Percentiles rank a stretch among this genome's conserved stretches.
Conservation (phyloP, 2,329 filamentous ascomycete species). For the Colletotrichum chrysophilum region DNA sequence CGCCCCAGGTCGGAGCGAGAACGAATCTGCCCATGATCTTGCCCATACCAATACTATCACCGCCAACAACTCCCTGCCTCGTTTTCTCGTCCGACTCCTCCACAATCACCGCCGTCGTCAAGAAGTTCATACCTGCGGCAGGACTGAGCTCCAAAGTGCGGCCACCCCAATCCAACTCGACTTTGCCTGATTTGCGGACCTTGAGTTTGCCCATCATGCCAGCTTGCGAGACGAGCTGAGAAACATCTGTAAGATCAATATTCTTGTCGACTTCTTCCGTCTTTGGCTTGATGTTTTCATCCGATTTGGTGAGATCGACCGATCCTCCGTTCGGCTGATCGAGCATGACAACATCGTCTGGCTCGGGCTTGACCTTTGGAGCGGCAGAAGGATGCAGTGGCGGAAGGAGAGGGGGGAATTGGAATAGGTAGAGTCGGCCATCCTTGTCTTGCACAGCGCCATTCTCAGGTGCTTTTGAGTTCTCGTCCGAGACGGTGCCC, state of each 20-base stretch:
- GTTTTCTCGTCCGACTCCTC: conserved; percentile 62
- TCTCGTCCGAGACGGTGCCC: conserved; percentile 35
- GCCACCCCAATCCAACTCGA: conserved; percentile 69
- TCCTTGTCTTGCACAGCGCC: conserved; percentile 31
- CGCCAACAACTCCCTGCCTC: conserved; percentile 44
- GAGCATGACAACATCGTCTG: conserved; percentile 41
- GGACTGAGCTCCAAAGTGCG: conserved; percentile 56
- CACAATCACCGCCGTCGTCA: conserved; percentile 64
- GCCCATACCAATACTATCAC: conserved; percentile 65
- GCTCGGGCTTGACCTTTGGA: conserved; percentile 47
- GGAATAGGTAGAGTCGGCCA: conserved; percentile 67
- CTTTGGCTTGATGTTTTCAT: conserved; percentile 23
- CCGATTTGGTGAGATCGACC: conserved; percentile 47
- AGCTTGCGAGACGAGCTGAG: conserved; percentile 50
- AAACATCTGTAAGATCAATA: conserved; percentile 35
- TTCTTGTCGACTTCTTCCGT: conserved; percentile 27
- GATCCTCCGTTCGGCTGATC: conserved; percentile 34
- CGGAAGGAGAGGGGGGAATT: conserved; percentile 67
- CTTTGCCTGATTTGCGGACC: conserved; percentile 65
- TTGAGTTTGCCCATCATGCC: conserved; percentile 66
- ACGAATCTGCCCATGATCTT: conserved; percentile 68
- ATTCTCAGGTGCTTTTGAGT: conserved; percentile 25
- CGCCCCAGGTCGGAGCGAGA: conserved; percentile 62
- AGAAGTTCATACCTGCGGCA: conserved; percentile 59
- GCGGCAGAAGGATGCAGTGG: conserved; percentile 46